A percentile compares a stretch with the other conserved stretches of the same genome.
phyloP scores from a whole-genome alignment of 495 filamentous ascomycete species.

The Daldinia concentrica region DNA sequence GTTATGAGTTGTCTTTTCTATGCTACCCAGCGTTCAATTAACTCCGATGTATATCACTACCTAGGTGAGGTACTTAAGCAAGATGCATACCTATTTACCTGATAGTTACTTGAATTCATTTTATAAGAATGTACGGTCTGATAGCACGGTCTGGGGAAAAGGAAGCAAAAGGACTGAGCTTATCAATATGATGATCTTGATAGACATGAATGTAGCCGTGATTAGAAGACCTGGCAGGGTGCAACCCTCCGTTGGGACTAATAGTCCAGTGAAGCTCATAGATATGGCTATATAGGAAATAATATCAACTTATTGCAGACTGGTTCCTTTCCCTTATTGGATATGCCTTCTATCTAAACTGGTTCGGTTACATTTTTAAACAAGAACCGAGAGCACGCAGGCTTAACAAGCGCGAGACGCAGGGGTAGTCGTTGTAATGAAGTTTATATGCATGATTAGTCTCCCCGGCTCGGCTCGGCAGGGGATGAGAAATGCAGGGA shows the following conservation, averaged over 20 bases:
- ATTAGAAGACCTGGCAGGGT: constrained; percentile 12
- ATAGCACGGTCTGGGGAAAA: constrained; percentile 21
- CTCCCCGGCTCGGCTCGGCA: constrained; percentile 32
- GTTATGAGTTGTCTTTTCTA: neutral
- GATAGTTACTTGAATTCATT: too few relatives aligned
- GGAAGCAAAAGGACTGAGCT: neutral
- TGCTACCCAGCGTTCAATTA: neutral
- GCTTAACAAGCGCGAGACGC: constrained; percentile 25
- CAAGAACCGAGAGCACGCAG: constrained; percentile 1
- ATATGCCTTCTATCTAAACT: constrained; percentile 6
- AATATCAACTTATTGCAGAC: constrained; percentile 20
- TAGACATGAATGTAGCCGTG: constrained; percentile 13
- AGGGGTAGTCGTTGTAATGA: constrained; percentile 32
- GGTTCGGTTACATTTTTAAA: neutral
- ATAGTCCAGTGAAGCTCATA: constrained; percentile 26
- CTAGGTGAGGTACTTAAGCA: neutral
- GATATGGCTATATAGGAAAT: neutral
- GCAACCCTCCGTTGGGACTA: constrained; percentile 20
- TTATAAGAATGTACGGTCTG: neutral
- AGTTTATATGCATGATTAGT: constrained; percentile 11
- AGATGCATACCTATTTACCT: neutral
- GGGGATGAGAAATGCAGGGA: constrained; percentile 14
- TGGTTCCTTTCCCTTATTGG: constrained; percentile 27
- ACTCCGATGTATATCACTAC: neutral
- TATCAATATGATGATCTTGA: constrained; percentile 4